Conservation (phyloP, 2,329 filamentous ascomycete species). For the Colletotrichum eremochloae region DNA sequence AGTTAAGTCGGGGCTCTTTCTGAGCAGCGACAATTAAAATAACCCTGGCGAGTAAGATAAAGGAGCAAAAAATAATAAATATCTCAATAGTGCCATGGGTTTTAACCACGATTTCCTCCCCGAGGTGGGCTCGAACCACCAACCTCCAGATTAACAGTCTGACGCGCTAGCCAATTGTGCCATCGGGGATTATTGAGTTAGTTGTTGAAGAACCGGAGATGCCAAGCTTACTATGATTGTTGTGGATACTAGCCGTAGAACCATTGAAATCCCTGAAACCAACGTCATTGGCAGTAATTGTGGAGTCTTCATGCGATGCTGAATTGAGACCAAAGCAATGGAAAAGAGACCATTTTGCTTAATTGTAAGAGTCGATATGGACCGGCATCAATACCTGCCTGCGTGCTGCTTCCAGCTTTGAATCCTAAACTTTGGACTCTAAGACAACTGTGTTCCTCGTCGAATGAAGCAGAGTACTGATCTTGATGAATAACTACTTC, state of each 20-base stretch:
- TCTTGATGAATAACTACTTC: no score
- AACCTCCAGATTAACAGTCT: conserved; percentile 43
- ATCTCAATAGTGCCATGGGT: rapidly evolving
- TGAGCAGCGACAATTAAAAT: background rate
- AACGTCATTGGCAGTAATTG: background rate
- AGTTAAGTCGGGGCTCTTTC: background rate
- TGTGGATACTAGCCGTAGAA: conserved; percentile 10
- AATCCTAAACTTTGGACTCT: no score
- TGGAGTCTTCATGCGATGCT: background rate
- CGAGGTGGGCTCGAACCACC: conserved; percentile 40
- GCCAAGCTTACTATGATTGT: background rate
- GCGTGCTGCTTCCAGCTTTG: no score
- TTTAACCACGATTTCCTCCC: background rate
- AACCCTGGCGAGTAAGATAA: rapidly evolving
- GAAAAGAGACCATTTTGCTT: background rate
- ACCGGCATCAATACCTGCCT: no score
- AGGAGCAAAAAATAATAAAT: background rate
- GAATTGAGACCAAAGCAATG: no score
- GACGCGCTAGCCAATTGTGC: conserved; percentile 43
- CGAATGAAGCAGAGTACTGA: no score
- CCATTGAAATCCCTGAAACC: conserved; percentile 11
- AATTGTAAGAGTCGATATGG: no score
- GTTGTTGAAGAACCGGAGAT: background rate
- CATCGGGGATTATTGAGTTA: conserved; percentile 31
- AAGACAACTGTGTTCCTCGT: no score